phyloP scores from a whole-genome alignment of 2,329 filamentous ascomycete genomes.

The Aspergillus aculeatinus region DNA sequence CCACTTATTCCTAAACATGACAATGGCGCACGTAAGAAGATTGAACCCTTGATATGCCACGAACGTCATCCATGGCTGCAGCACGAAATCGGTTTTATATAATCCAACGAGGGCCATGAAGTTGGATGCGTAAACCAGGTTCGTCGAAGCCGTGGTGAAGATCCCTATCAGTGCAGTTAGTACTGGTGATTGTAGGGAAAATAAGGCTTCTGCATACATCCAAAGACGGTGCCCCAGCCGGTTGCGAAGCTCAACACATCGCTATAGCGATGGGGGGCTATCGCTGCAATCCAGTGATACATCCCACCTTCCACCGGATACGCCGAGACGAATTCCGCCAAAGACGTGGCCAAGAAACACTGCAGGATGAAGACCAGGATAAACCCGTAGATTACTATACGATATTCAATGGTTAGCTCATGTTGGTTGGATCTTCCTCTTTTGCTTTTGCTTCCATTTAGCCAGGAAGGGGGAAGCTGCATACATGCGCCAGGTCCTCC shows the following conservation, averaged over 20 bases:
- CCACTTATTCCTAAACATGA: slow-evolving; percentile 51
- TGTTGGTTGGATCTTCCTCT: no score
- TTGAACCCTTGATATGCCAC: slow-evolving; percentile 43
- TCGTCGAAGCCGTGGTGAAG: slow-evolving; percentile 48
- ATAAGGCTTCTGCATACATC: slow-evolving; percentile 25
- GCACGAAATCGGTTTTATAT: slow-evolving; percentile 41
- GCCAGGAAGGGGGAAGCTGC: not conserved
- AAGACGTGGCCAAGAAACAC: slow-evolving; percentile 47
- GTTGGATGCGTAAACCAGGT: slow-evolving; percentile 46
- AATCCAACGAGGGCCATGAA: slow-evolving; percentile 46
- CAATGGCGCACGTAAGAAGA: slow-evolving; percentile 44
- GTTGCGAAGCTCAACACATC: slow-evolving; percentile 47
- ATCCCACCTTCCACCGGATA: slow-evolving; percentile 53
- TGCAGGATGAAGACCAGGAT: slow-evolving; percentile 50
- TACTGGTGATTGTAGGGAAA: no score
- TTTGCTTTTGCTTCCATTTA: not conserved
- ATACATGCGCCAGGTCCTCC: slow-evolving; percentile 47
- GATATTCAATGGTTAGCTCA: slow-evolving; percentile 13
- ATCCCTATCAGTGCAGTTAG: slow-evolving; percentile 34
- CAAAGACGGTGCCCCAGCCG: slow-evolving; percentile 47
- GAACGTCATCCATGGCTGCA: slow-evolving; percentile 52
- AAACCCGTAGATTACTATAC: slow-evolving; percentile 52
- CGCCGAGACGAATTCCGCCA: slow-evolving; percentile 51
- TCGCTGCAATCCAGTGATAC: slow-evolving; percentile 54
- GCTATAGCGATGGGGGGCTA: slow-evolving; percentile 44